phyloP scores from a whole-genome alignment of 371 early-diverging fungal genomes.

The Cokeromyces recurvatus region DNA sequence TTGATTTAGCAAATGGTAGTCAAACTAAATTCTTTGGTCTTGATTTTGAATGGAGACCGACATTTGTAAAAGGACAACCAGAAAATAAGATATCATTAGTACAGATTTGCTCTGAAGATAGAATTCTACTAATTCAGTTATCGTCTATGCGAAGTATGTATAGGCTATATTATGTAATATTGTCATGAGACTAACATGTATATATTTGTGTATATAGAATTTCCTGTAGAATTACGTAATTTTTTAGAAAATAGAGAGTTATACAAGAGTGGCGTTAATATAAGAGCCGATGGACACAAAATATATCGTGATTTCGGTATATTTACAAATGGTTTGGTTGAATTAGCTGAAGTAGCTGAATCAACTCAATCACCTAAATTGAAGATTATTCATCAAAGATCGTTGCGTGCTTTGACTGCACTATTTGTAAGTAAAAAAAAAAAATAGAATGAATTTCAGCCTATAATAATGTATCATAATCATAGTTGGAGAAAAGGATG shows the following conservation, averaged over 20 bases:
- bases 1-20: no score
- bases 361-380: conserved; percentile 23
- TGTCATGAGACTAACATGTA: not conserved
- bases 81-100: conserved; percentile 45
- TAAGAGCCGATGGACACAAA: conserved; percentile 46
- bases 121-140: conserved; percentile 46
- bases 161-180: no score
- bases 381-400: conserved; percentile 22
- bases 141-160: conserved; percentile 32
- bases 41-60: conserved; percentile 58
- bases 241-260: conserved; percentile 35
- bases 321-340: conserved; percentile 46
- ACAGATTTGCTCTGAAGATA: conserved; percentile 46
- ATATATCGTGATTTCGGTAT: conserved; percentile 48
- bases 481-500: conserved; percentile 42
- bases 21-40: conserved; percentile 36
- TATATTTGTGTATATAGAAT: conserved; percentile 7
- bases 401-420: conserved; percentile 32
- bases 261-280: conserved; percentile 54
- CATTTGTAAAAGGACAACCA: conserved; percentile 21
- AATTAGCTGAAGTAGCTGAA: conserved; percentile 34
- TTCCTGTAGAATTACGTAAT: conserved; percentile 34
- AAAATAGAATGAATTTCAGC: not conserved
- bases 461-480: not conserved
- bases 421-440: conserved; percentile 34